Conservation (phyloP, 192 early-diverging fungal species). For the Piromyces sp. region DNA sequence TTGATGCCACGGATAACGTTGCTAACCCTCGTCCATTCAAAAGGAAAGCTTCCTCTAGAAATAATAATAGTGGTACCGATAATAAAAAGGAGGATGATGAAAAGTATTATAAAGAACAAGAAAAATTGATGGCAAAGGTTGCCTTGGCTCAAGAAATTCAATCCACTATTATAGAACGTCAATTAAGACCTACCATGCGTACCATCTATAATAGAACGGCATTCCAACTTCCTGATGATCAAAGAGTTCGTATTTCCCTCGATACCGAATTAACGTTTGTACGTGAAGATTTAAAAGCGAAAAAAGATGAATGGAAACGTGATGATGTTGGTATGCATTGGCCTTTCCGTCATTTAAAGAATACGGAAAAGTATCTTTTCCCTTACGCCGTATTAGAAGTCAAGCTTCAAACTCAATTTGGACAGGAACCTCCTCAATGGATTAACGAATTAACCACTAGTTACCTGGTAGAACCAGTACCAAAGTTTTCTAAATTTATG, state of each 20-base stretch:
- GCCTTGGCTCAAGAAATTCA: constrained; percentile 59
- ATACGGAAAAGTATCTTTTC: constrained; percentile 63
- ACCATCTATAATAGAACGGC: constrained; percentile 95
- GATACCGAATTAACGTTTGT: constrained; percentile 93
- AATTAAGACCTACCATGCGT: constrained; percentile 39
- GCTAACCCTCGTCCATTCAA: not conserved
- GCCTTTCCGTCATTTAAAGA: constrained; percentile 65
- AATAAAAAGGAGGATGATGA: constrained; percentile 37
- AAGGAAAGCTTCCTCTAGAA: not conserved
- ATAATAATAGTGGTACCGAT: constrained; percentile 42
- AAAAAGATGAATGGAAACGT: constrained; percentile 70
- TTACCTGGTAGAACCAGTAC: constrained; percentile 41
- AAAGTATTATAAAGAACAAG: constrained; percentile 25
- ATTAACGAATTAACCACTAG: constrained; percentile 75
- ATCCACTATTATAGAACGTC: constrained; percentile 40
- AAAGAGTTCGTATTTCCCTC: constrained; percentile 75
- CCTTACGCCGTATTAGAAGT: constrained; percentile 94
- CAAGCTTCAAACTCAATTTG: constrained; percentile 86
- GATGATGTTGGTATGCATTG: constrained; percentile 60
- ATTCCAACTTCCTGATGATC: constrained; percentile 93
- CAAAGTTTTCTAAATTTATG: constrained; percentile 96
- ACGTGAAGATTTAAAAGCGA: constrained; percentile 59
- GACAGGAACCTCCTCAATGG: constrained; percentile 83
- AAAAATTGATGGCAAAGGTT: constrained; percentile 55
- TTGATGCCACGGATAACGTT: not conserved